These are phyloP conservation scores for Acorus calamus DNA, from an alignment of 106 monocot species.

Conservation along the genomic window DNA sequence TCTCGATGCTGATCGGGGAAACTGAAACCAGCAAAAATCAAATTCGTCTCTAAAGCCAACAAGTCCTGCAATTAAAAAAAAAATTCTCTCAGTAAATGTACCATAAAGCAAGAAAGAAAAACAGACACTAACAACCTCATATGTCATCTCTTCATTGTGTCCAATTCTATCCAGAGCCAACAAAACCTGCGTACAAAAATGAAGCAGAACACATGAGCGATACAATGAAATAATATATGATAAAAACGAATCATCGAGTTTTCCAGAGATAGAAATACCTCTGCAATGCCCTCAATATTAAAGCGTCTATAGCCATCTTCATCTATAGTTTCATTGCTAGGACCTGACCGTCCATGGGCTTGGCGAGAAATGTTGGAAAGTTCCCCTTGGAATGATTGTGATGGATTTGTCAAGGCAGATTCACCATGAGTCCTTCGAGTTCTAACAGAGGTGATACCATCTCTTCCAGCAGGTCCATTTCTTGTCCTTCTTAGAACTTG, in stretches of 20 bases:
- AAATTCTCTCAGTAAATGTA: conserved; percentile 1
- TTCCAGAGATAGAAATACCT: conserved; percentile 28
- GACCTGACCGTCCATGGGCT: conserved; percentile 18
- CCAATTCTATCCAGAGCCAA: conserved; percentile 59
- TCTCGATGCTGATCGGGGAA: conserved; percentile 69
- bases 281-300: conserved; percentile 41
- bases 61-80: conserved; percentile 50
- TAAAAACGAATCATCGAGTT: no score
- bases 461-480: conserved; percentile 14
- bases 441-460: conserved; percentile 31
- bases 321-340: conserved; percentile 14
- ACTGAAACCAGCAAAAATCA: conserved; percentile 36
- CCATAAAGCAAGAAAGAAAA: background rate
- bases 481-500: conserved; percentile 23
- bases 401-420: conserved; percentile 16
- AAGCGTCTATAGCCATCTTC: conserved; percentile 19
- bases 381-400: conserved; percentile 13
- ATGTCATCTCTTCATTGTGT: conserved; percentile 39
- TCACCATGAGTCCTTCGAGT: conserved; percentile 22
- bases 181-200: conserved; percentile 29
- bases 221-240: background rate
- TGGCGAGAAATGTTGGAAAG: conserved; percentile 8
- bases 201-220: background rate
- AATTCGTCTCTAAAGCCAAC: conserved; percentile 44
- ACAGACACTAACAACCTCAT: conserved; percentile 39